Conservation (phyloP, 2,329 filamentous ascomycete species). For the Aspergillus sp. region DNA sequence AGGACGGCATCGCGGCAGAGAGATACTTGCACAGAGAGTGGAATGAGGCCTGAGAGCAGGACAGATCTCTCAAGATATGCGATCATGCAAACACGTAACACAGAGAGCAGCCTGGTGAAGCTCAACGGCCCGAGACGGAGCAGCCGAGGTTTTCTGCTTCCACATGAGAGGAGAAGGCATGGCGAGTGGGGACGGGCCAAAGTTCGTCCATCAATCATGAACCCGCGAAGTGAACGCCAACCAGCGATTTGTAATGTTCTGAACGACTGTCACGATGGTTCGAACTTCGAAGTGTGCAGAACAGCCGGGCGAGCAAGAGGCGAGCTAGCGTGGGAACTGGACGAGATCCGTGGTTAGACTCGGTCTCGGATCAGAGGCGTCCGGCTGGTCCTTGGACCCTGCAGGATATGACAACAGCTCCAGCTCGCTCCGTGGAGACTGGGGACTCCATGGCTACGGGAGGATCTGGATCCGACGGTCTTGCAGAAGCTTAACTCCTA, state of each 20-base stretch:
- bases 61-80: not conserved
- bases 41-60: not conserved
- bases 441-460: not conserved
- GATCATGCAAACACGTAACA: not conserved
- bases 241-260: not conserved
- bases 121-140: not conserved
- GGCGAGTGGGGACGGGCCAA: not conserved
- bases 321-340: not conserved
- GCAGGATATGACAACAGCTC: slow-evolving; percentile 4
- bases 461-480: not conserved
- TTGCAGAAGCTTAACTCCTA: slow-evolving; percentile 9
- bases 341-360: not conserved
- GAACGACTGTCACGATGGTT: not conserved
- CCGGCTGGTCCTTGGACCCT: slow-evolving; percentile 1
- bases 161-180: slow-evolving; percentile 1
- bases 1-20: slow-evolving; percentile 22
- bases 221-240: not conserved
- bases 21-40: not conserved
- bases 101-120: not conserved
- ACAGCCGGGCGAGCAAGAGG: not conserved
- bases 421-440: not conserved
- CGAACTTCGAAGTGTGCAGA: not conserved
- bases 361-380: slow-evolving; percentile 8
- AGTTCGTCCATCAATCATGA: not conserved
- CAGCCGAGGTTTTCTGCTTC: slow-evolving; percentile 11